Base-by-base conservation (phyloP, 2,329 filamentous ascomycete genomes). In the Ophiostoma piceae region DNA sequence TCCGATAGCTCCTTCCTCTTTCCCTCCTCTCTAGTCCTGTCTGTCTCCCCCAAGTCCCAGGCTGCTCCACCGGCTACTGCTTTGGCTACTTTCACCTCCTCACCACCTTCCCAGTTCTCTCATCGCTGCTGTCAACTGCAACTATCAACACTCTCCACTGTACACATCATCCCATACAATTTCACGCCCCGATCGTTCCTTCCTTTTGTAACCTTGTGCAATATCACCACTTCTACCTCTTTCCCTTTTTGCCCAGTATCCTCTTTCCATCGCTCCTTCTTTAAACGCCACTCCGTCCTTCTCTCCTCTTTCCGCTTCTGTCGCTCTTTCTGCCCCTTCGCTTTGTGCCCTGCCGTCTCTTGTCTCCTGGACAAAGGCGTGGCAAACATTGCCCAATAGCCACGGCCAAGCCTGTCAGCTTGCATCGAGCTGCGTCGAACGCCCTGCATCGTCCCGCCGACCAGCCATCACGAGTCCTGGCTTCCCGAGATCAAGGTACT, bases 101-200 rank as follows among this genome's bases (percentile, higher is more conserved):
- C 57, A 35, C 62, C 62, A 65, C 62, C 62, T 65, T 65, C 62
- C 39, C 29, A 41, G 62, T 65, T 65, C 62, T 65, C 62, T 39
- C 35, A 39, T 65, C 62, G 35, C 62, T 39, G 32, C 11, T 22
- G 62, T 64, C 29, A 19, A 64, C 60, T 29, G 60, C 60, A 64
- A 64, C 51, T 57, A 57, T 57, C 51, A 26, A 57, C 51, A 57
- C 51, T 57, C 51, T 57, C 57, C 62, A 39, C 32, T 39, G 62
- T 22, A 39, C 62, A 65, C 62, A 39, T 37, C 62, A 65, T 65
- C 22, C 51, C n/a, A 57, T n/a, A 39, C 16, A 47, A 47, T 47
- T 47, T 16, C 43, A 47, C 16, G 7, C 43, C 35, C 9, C 9
- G 29, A 39, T 39, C 62, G 57, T 35, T 62, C 57, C 57, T 62